These are phyloP conservation scores for Centaurea solstitialis DNA, from an alignment of 129 eudicot species.

Conservation along the genomic window DNA sequence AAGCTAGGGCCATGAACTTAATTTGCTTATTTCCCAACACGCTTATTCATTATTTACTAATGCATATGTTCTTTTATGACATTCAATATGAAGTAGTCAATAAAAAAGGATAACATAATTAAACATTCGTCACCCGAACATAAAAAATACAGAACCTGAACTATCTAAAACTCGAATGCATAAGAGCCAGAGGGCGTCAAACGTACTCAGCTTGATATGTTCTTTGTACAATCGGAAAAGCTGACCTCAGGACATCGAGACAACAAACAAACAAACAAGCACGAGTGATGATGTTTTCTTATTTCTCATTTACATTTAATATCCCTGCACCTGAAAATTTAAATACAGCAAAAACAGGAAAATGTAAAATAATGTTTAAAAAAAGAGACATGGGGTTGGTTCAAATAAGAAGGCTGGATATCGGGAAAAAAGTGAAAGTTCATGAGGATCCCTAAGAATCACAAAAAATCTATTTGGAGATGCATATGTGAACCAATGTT, in stretches of 20 bases:
- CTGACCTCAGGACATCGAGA: constrained; percentile 2
- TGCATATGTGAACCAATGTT: no score
- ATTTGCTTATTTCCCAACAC: constrained; percentile 26
- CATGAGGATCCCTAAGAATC: no score
- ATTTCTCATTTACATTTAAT: constrained; percentile 25
- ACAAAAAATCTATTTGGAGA: no score
- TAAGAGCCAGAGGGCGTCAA: constrained; percentile 14
- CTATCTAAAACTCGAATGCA: constrained; percentile 26
- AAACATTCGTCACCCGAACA: constrained; percentile 17
- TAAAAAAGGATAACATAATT: constrained; percentile 19
- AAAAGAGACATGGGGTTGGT: no score
- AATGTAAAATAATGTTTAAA: neutral
- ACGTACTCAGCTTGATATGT: constrained; percentile 16
- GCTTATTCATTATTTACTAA: constrained; percentile 33
- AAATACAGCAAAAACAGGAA: neutral
- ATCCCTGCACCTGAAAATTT: constrained; percentile 11
- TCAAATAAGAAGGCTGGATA: no score
- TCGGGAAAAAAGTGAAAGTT: no score
- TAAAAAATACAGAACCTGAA: constrained; percentile 15
- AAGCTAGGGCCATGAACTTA: neutral
- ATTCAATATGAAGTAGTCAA: constrained; percentile 15
- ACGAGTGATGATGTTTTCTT: constrained; percentile 6
- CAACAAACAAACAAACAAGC: neutral
- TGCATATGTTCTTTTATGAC: constrained; percentile 32
- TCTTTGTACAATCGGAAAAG: constrained; percentile 21